These are phyloP conservation scores for Teratosphaeria nubilosa DNA, from an alignment of 2,329 filamentous ascomycete species.

Conservation along the genomic window DNA sequence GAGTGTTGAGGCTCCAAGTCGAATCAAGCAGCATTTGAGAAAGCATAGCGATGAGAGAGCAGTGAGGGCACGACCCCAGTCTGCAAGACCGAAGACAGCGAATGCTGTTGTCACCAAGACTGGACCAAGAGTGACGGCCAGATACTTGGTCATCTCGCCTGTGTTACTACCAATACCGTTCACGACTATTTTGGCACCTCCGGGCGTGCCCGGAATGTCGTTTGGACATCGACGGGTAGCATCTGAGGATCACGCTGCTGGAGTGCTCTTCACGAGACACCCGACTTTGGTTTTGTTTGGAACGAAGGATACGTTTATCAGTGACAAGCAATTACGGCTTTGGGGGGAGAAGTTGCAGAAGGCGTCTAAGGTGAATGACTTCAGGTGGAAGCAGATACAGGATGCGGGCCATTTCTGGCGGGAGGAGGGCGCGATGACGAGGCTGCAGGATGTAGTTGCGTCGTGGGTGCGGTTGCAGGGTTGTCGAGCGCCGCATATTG, in stretches of 20 bases:
- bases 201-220: conserved; percentile 18
- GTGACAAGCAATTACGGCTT: conserved; percentile 50
- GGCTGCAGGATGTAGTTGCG: conserved; percentile 14
- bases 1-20: conserved; percentile 31
- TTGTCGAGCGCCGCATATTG: neutral
- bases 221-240: conserved; percentile 9
- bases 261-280: conserved; percentile 31
- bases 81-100: neutral
- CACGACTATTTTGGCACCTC: conserved; percentile 24
- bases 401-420: conserved; percentile 45
- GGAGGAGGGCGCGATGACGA: conserved; percentile 27
- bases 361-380: conserved; percentile 17
- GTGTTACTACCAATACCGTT: conserved; percentile 32
- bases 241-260: conserved; percentile 3
- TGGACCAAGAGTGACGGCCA: conserved; percentile 11
- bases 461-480: conserved; percentile 12
- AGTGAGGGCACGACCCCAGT: neutral
- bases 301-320: conserved; percentile 63
- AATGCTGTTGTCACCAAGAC: neutral
- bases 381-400: conserved; percentile 35
- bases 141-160: conserved; percentile 39
- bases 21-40: conserved; percentile 19
- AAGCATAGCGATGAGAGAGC: conserved; percentile 8
- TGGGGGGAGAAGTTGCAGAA: conserved; percentile 52
- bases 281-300: conserved; percentile 65